phyloP scores from a whole-genome alignment of 768 basidiomycete species.

The Grammothele lineata region DNA sequence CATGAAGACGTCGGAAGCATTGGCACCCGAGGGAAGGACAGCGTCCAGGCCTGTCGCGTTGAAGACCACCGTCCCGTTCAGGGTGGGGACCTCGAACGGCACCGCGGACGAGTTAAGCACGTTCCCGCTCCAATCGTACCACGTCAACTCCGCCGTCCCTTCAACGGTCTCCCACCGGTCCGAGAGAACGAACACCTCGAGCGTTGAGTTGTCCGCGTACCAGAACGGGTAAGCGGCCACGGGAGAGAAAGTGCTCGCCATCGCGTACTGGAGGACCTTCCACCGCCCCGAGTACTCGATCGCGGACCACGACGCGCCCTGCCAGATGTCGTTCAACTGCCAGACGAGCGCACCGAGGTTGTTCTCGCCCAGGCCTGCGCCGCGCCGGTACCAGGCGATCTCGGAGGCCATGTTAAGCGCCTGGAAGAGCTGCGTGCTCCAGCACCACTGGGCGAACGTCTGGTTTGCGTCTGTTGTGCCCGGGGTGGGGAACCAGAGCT shows the following conservation, averaged over 20 bases:
- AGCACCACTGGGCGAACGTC: constrained; percentile 63
- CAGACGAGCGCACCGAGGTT: constrained; percentile 56
- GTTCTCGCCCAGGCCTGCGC: constrained; percentile 54
- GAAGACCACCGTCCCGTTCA: constrained; percentile 48
- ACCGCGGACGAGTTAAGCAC: constrained; percentile 33
- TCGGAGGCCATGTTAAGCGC: constrained; percentile 56
- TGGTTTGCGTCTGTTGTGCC: constrained; percentile 44
- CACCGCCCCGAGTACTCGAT: constrained; percentile 57
- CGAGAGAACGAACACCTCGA: constrained; percentile 48
- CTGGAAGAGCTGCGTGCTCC: constrained; percentile 59
- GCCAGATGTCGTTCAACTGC: constrained; percentile 62
- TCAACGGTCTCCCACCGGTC: constrained; percentile 46
- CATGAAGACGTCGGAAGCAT: constrained; percentile 45
- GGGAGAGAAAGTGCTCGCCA: constrained; percentile 41
- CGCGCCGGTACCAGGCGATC: constrained; percentile 54
- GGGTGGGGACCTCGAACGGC: constrained; percentile 39
- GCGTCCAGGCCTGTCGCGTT: constrained; percentile 35
- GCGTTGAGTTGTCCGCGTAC: constrained; percentile 42
- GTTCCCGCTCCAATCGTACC: constrained; percentile 53
- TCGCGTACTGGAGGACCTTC: constrained; percentile 55
- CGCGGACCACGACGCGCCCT: constrained; percentile 51
- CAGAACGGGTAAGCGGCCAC: constrained; percentile 54
- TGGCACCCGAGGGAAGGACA: constrained; percentile 41
- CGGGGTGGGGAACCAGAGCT: constrained; percentile 54
- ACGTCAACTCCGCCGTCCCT: constrained; percentile 46